Evolutionary conservation across 768 basidiomycete species (phyloP), one percentile per base, ranked within the genome.

Genomic region (Strobilomyces confusus): DNA sequence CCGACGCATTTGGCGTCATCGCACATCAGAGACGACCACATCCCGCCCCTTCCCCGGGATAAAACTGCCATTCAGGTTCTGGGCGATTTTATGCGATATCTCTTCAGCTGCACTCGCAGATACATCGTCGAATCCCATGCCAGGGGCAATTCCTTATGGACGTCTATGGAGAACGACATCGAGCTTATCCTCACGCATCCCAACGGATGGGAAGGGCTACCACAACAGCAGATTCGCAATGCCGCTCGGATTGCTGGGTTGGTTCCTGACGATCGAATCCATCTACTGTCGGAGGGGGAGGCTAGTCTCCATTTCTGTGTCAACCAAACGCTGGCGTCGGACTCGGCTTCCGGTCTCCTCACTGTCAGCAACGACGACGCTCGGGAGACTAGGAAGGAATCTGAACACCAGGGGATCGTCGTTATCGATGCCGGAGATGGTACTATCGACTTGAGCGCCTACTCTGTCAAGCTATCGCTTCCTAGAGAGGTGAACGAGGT

Each of bases 401-500:
- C 54, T 3, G 59, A 62, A n/a, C 26, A 56, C 23, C 54, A 49
- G 44, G 61, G 75, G 76, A 57, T 79, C 6, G 65, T 78, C 17
- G 62, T 80, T 6, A 69, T 79, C 15, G 52, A 53, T 29, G 52
- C 52, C 22, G 52, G 52, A 25, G 52, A 46, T 5, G 52, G 52
- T 22, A 53, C 69, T 4, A 54, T 72, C 23, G 74, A 73, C 48
- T n/a, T 73, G 19, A 78, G 75, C 55, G 71, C 65, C 34, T 75
- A 64, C 62, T 66, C 55, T 5, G 60, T 65, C 37, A 65, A 56
- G 8, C 34, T 65, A 7, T 63, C 59, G 4, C 56, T 58, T 1
- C 52, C 59, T 8, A 49, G 20, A 15, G 54, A 52, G 3, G 66
- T 75, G 33, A 58, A 76, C 43, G 73, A 75, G 53, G 61, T 75